These are phyloP conservation scores for Glebionis coronaria DNA, from an alignment of 129 eudicot species.

Conservation along the genomic window DNA sequence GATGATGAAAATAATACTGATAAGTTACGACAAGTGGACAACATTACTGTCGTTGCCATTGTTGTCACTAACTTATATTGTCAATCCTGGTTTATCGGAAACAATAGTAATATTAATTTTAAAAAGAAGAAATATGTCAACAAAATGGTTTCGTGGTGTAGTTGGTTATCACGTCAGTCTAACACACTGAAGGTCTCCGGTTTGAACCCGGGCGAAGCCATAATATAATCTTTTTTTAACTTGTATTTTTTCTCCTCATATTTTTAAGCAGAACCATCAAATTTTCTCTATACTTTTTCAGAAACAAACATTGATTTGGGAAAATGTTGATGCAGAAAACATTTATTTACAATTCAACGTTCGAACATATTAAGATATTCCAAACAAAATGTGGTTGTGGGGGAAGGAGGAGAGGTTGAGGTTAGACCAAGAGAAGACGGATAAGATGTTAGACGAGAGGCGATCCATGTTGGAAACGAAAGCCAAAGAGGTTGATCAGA, in stretches of 20 bases:
- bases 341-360: background rate
- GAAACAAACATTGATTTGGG: no score
- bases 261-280: no score
- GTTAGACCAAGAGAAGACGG: conserved; percentile 17
- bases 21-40: background rate
- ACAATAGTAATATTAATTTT: no score
- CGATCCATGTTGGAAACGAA: conserved; percentile 18
- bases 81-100: no score
- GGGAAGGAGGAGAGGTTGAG: conserved; percentile 28
- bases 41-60: conserved; percentile 18
- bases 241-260: background rate
- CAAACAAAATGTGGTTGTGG: conserved; percentile 17
- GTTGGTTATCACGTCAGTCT: conserved; percentile 96
- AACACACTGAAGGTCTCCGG: conserved; percentile 94
- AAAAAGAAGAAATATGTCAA: fast-evolving
- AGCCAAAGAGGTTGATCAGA: conserved; percentile 14
- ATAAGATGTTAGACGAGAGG: conserved; percentile 17
- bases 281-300: no score
- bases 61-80: no score
- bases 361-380: background rate
- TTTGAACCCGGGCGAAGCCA: conserved; percentile 81
- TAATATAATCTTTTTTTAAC: no score
- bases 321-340: no score
- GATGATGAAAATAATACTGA: background rate
- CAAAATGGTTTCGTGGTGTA: conserved; percentile 66